These are phyloP conservation scores for Rhizopogon sp. DNA, from an alignment of 768 basidiomycete species.

Conservation along the genomic window DNA sequence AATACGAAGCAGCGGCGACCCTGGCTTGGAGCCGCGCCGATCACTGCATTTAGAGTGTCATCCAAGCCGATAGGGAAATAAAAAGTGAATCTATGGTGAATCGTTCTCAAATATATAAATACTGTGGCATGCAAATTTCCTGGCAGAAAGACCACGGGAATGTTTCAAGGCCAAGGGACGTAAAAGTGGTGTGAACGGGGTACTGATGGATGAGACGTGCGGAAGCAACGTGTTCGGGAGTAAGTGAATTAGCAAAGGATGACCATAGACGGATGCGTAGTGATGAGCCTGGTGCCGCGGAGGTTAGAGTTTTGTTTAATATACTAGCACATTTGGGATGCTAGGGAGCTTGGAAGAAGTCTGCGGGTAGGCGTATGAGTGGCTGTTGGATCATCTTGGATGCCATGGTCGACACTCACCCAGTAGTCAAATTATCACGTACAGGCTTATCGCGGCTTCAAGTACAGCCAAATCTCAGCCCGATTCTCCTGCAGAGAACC, in stretches of 20 bases:
- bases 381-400: not conserved
- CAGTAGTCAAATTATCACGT: not conserved
- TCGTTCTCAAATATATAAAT: slow-evolving; percentile 31
- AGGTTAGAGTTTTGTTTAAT: not conserved
- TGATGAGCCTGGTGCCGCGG: not conserved
- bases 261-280: not conserved
- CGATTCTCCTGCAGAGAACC: not conserved
- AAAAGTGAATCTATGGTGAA: slow-evolving; percentile 20
- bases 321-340: not conserved
- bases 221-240: slow-evolving; percentile 30
- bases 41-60: not conserved
- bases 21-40: slow-evolving; percentile 10
- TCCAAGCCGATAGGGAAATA: slow-evolving; percentile 1
- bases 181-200: slow-evolving; percentile 29
- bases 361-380: not conserved
- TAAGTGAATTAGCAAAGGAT: slow-evolving; percentile 23
- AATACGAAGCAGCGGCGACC: slow-evolving; percentile 23
- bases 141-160: slow-evolving; percentile 12
- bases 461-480: not conserved
- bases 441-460: not conserved
- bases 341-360: not conserved
- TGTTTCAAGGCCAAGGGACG: slow-evolving; percentile 17
- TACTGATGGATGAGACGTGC: slow-evolving; percentile 24
- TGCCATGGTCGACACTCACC: not conserved
- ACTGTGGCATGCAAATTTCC: slow-evolving; percentile 24